Evolutionary conservation across 1,139 yeast species (phyloP).

Genomic region (Blastobotrys malaysiensis): DNA sequence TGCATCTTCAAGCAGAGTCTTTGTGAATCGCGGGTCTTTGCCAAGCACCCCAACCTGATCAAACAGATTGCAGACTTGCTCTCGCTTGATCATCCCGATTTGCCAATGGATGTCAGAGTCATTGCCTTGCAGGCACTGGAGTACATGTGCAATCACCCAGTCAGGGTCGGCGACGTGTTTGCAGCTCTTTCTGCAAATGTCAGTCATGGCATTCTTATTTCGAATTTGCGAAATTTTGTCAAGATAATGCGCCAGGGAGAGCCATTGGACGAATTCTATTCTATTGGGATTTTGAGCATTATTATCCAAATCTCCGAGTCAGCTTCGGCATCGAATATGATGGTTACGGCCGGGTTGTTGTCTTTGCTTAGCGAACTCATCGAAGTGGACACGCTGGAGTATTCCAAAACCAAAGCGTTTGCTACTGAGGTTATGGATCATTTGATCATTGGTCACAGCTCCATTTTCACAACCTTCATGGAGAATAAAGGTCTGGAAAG

Average conservation of each 20-base stretch:
- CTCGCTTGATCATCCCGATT: slow-evolving; percentile 49
- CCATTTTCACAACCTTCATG: slow-evolving; percentile 55
- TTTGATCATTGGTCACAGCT: slow-evolving; percentile 45
- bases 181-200: slow-evolving; percentile 88
- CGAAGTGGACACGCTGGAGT: slow-evolving; percentile 40
- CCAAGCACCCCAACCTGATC: slow-evolving; percentile 69
- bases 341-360: slow-evolving; percentile 67
- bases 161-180: slow-evolving; percentile 72
- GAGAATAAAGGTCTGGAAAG: slow-evolving; percentile 59
- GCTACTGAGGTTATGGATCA: slow-evolving; percentile 59
- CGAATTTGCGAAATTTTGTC: slow-evolving; percentile 58
- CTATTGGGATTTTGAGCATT: slow-evolving; percentile 27
- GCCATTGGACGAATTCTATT: slow-evolving; percentile 31
- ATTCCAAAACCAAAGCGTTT: slow-evolving; percentile 57
- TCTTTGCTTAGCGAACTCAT: slow-evolving; percentile 62
- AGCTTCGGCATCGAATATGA: slow-evolving; percentile 33
- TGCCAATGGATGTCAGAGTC: slow-evolving; percentile 46
- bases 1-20: slow-evolving; percentile 43
- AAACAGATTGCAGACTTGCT: slow-evolving; percentile 66
- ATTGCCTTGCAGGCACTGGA: slow-evolving; percentile 67
- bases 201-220: slow-evolving; percentile 76
- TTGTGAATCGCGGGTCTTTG: slow-evolving; percentile 61
- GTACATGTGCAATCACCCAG: slow-evolving; percentile 60
- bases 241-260: slow-evolving; percentile 42
- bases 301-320: slow-evolving; percentile 27